Evolutionary conservation across 495 filamentous ascomycete genomes (phyloP).

Genomic region (Extremus antarcticus): DNA sequence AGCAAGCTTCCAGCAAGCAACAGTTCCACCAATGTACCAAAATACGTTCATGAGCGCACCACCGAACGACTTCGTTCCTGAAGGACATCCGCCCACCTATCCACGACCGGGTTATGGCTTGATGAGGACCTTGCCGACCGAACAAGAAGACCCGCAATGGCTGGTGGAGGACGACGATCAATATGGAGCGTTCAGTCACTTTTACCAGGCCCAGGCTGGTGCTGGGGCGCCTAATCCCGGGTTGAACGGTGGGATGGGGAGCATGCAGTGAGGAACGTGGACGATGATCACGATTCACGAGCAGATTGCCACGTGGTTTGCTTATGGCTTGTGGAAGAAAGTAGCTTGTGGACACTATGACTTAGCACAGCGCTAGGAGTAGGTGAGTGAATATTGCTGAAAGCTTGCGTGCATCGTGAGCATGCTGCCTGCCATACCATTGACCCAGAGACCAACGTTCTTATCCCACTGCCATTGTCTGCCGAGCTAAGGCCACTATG

Average conservation of each 20-base stretch:
- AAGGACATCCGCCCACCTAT: slow-evolving; percentile 29
- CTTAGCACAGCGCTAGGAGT: no score
- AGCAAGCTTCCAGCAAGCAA: background rate
- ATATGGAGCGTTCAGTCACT: slow-evolving; percentile 31
- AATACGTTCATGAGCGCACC: background rate
- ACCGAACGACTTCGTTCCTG: slow-evolving; percentile 22
- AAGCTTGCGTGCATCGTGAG: no score
- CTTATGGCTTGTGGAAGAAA: no score
- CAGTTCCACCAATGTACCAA: background rate
- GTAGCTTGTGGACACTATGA: no score
- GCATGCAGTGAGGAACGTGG: background rate
- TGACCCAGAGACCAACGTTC: no score
- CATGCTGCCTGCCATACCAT: no score
- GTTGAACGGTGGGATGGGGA: background rate
- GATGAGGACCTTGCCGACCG: slow-evolving; percentile 26
- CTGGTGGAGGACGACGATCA: slow-evolving; percentile 30
- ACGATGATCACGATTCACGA: no score
- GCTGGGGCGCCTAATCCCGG: slow-evolving; percentile 1
- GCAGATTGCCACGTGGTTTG: no score
- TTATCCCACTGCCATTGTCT: no score
- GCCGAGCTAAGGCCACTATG: no score
- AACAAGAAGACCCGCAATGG: slow-evolving; percentile 30
- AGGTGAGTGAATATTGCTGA: no score
- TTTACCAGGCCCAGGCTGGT: slow-evolving; percentile 19
- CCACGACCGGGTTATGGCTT: slow-evolving; percentile 31